Evolutionary conservation across 179 eudicot genomes (phyloP).

Genomic region (Gypsophila paniculata): DNA sequence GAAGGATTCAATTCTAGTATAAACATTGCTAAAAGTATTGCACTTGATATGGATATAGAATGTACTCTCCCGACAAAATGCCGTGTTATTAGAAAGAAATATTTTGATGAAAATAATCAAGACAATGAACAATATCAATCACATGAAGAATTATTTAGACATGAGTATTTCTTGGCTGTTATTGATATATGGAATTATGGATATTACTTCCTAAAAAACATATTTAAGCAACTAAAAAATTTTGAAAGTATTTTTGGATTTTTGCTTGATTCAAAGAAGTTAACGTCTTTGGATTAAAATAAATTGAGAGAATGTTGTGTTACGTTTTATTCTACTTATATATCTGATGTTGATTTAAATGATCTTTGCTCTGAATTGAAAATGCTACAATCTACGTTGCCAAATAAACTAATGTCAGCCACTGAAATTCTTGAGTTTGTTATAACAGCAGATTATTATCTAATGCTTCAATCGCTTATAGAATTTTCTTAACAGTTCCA

Average conservation of each 20-base stretch:
- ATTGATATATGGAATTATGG: slow-evolving; percentile 25
- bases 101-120: slow-evolving; percentile 28
- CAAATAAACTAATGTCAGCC: neutral
- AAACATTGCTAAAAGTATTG: too few relatives aligned
- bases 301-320: neutral
- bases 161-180: slow-evolving; percentile 22
- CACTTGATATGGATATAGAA: too few relatives aligned
- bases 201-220: slow-evolving; percentile 12
- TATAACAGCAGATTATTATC: neutral
- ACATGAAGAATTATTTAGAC: slow-evolving; percentile 21
- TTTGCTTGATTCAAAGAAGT: neutral
- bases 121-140: slow-evolving; percentile 4
- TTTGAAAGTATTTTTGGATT: slow-evolving; percentile 25
- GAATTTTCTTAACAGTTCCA: too few relatives aligned
- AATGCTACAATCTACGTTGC: neutral
- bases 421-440: neutral
- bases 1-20: slow-evolving; percentile 17
- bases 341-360: neutral
- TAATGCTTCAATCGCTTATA: too few relatives aligned
- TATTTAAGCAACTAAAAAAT: slow-evolving; percentile 18
- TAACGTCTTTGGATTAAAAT: neutral
- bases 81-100: slow-evolving; percentile 15
- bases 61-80: slow-evolving; percentile 8
- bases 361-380: neutral
- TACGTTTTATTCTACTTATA: neutral